Conservation (phyloP, 2,329 filamentous ascomycete species). For the Emmonsia crescens region DNA sequence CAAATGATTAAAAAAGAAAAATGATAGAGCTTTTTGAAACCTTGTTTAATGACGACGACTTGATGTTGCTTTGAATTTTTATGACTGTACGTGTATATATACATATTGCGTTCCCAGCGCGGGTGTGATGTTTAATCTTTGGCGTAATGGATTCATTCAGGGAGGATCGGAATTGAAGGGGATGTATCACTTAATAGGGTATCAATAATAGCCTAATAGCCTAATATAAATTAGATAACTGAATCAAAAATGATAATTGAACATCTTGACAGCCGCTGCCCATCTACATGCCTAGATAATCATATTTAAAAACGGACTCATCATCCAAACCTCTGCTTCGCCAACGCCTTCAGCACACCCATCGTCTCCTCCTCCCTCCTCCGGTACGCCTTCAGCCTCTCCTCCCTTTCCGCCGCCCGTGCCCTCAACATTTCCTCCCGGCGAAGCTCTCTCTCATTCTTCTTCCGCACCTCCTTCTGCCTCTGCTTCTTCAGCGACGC, state of each 20-base stretch:
- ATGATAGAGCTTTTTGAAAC: neutral
- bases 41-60: neutral
- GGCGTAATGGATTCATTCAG: neutral
- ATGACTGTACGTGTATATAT: conserved; percentile 3
- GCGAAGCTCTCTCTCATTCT: conserved; percentile 72
- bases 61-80: neutral
- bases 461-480: conserved; percentile 56
- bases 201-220: neutral
- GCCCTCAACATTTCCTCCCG: conserved; percentile 72
- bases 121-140: neutral
- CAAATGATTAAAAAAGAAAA: neutral
- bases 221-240: neutral
- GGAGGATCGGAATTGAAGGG: neutral
- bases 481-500: conserved; percentile 58
- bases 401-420: conserved; percentile 67
- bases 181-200: neutral
- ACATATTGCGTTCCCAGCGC: conserved; percentile 1
- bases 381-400: conserved; percentile 56
- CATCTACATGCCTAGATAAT: neutral
- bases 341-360: conserved; percentile 66
- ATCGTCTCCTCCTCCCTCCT: conserved; percentile 77
- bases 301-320: neutral
- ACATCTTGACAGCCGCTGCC: neutral
- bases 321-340: conserved; percentile 65
- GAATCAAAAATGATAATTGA: neutral